Evolutionary conservation across 225 moss, liverwort and hornwort species (phyloP).

Genomic region (Rhytidiadelphus loreus): DNA sequence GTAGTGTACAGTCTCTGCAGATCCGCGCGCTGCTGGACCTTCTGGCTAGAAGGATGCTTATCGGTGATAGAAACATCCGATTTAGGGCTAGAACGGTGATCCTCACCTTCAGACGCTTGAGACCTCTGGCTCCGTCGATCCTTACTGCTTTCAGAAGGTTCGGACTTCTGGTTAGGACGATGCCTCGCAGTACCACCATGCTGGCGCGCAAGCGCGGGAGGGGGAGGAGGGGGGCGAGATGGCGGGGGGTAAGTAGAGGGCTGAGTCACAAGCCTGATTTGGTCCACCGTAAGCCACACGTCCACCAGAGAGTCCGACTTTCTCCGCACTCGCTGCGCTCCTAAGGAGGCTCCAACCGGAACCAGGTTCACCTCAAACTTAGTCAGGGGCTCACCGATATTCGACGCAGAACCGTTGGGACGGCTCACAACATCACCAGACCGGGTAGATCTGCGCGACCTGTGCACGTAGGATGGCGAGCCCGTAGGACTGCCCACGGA

Average conservation of each 20-base stretch:
- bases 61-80: background rate
- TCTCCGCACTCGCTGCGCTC: slow-evolving; percentile 5
- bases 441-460: slow-evolving; percentile 5
- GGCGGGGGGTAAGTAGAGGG: slow-evolving; percentile 62
- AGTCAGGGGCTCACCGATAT: slow-evolving; percentile 30
- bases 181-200: slow-evolving; percentile 4
- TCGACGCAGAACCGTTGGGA: slow-evolving; percentile 27
- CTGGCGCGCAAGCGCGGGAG: slow-evolving; percentile 11
- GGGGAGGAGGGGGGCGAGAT: slow-evolving; percentile 58
- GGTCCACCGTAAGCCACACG: slow-evolving; percentile 67
- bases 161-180: background rate
- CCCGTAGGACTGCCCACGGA: slow-evolving; percentile 24
- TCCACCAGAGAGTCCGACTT: slow-evolving; percentile 10
- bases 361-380: slow-evolving; percentile 29
- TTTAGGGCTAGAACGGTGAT: background rate
- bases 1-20: background rate
- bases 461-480: slow-evolving; percentile 12
- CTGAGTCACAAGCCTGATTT: slow-evolving; percentile 65
- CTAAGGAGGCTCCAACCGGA: slow-evolving; percentile 9
- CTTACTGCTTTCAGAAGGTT: background rate
- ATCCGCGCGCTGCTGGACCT: background rate
- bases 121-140: background rate
- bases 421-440: background rate
- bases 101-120: background rate
- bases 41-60: background rate